Conservation (phyloP, 2,329 filamentous ascomycete species). For the Diaporthe sp. region DNA sequence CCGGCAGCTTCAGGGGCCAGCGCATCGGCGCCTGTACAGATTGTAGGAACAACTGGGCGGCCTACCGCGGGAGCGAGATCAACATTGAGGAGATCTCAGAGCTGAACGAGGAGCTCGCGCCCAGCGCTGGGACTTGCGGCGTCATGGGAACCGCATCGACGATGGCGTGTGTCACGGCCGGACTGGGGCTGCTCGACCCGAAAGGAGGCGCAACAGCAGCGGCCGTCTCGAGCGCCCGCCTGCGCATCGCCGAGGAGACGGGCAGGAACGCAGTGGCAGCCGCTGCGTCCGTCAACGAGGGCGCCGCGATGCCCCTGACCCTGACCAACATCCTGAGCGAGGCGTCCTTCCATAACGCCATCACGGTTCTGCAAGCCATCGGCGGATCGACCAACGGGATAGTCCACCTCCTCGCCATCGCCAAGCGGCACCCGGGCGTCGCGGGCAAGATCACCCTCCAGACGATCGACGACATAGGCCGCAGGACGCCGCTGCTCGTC, state of each 20-base stretch:
- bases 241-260: constrained; percentile 84
- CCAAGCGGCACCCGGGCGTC: constrained; percentile 78
- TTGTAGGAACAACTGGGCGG: constrained; percentile 81
- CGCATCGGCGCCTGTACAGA: constrained; percentile 82
- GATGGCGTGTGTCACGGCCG: constrained; percentile 88
- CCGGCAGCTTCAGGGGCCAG: constrained; percentile 74
- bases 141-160: constrained; percentile 95
- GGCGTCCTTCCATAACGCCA: constrained; percentile 85
- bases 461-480: constrained; percentile 83
- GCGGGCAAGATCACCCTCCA: constrained; percentile 76
- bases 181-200: constrained; percentile 80
- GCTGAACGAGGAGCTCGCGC: constrained; percentile 80
- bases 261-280: constrained; percentile 76
- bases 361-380: constrained; percentile 88
- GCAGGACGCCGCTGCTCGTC: constrained; percentile 84
- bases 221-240: constrained; percentile 82
- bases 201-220: constrained; percentile 80
- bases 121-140: constrained; percentile 84
- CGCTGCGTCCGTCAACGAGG: constrained; percentile 57
- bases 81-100: constrained; percentile 80
- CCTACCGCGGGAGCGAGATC: constrained; percentile 74
- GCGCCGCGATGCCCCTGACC: constrained; percentile 75
- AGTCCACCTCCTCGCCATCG: constrained; percentile 89
- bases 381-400: constrained; percentile 90
- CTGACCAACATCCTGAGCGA: constrained; percentile 71